phyloP scores from a whole-genome alignment of 768 basidiomycete genomes.

The Serendipita sp. region DNA sequence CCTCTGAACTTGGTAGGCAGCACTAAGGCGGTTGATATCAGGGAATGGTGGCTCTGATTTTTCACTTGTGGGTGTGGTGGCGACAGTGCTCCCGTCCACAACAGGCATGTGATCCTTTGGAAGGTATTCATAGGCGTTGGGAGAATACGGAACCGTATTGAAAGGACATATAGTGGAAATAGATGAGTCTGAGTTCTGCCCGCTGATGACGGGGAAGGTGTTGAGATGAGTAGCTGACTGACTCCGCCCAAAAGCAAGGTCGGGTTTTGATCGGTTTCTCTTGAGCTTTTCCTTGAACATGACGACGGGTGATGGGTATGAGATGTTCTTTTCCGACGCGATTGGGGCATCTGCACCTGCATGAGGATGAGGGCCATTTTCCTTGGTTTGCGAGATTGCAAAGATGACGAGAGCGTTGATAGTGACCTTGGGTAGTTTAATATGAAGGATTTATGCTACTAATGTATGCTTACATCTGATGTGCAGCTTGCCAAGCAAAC shows the following conservation, averaged over 20 bases:
- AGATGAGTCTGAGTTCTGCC: too few relatives aligned
- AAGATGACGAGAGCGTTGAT: slow-evolving; percentile 32
- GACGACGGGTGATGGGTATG: not conserved
- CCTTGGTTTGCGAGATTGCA: not conserved
- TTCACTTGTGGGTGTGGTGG: not conserved
- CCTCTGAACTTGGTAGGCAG: too few relatives aligned
- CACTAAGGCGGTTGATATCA: too few relatives aligned
- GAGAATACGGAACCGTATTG: not conserved
- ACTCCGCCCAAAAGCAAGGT: not conserved
- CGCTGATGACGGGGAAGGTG: too few relatives aligned
- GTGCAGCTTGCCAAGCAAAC: not conserved
- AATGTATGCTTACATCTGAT: not conserved
- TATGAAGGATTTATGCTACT: not conserved
- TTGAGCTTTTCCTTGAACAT: not conserved
- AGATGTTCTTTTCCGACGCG: not conserved
- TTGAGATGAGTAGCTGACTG: not conserved
- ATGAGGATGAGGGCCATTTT: not conserved
- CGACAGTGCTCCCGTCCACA: not conserved
- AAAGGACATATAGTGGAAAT: too few relatives aligned
- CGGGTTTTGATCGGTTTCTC: not conserved
- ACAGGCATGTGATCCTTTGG: not conserved
- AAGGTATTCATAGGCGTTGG: not conserved
- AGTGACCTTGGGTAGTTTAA: slow-evolving; percentile 23
- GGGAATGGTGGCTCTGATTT: not conserved
- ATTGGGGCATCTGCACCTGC: not conserved